Evolutionary conservation across 2,329 filamentous ascomycete genomes (phyloP), one percentile per base, ranked within the genome.

Genomic region (Myriosclerotinia curreyana): DNA sequence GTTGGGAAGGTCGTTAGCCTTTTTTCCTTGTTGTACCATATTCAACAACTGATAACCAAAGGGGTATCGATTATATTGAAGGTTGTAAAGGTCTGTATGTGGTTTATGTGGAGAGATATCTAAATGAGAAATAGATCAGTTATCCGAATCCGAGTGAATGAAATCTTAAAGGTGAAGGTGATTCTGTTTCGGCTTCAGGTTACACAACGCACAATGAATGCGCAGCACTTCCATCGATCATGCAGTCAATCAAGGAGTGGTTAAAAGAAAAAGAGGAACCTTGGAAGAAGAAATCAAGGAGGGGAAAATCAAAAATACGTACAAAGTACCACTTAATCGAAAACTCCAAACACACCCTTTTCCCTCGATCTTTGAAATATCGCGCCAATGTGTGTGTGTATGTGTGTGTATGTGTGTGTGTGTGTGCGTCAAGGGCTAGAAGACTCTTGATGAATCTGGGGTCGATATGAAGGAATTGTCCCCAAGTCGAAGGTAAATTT

Each of bases 1-100:
- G 73, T 83, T 84, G 9, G 69, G 67, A 55, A 77, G 75, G 65
- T 73, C 75, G 62, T 65, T 71, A 38, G 60, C 58, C 68, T 75
- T 75, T 67, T 75, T 75, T 68, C 80, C 81, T 48, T 56, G 51
- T 73, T 83, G 84, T 40, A 85, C 83, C 86, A 90, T 90, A 75
- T 88, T 89, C 70, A 62, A 64, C 40, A 34, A 36, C 25, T 44
- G 50, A 58, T 42, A 44, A 36, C 22, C 56, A 36, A 59, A 40
- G 44, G 56, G 20, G 42, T 58, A 25, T 63, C 60, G 34, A 49
- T 38, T 49, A 31, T 55, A 15, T 50, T 55, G 42, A 49, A 63
- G 3, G 17, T 17, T 34, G 52, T 34, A 31, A 7, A 40, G 22
- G 44, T 36, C 5, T 40, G 28, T 15, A 34, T n/a, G 42, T 48